A percentile compares a stretch with the other conserved stretches of the same genome.
These are phyloP conservation scores for Cadophora gregata DNA, from an alignment of 2,329 filamentous ascomycete genomes.

Conservation along the genomic window DNA sequence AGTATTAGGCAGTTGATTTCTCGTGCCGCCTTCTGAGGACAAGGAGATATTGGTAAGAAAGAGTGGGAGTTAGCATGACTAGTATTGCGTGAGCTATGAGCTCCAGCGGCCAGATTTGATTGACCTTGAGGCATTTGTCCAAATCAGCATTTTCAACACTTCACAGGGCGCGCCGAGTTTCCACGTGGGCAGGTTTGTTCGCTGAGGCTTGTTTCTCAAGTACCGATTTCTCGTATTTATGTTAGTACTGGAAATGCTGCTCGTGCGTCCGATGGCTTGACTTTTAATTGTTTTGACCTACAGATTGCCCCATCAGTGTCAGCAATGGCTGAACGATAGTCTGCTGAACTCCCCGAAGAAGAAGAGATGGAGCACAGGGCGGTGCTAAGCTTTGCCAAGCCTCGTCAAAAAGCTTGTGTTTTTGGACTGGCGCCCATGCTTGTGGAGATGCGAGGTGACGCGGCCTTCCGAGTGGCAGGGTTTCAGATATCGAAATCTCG, in stretches of 20 bases:
- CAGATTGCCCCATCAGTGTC: neutral
- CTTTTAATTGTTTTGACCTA: neutral
- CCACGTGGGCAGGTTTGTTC: neutral
- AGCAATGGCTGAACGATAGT: conserved; percentile 1
- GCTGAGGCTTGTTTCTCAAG: neutral
- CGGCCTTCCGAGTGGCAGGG: conserved; percentile 17
- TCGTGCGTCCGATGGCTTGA: neutral
- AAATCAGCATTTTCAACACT: neutral
- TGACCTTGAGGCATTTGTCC: neutral
- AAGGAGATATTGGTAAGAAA: neutral
- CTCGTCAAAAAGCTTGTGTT: conserved; percentile 26
- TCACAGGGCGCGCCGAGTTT: neutral
- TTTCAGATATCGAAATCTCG: conserved; percentile 2
- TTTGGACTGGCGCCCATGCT: neutral
- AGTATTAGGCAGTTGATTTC: too few relatives aligned
- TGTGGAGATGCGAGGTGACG: conserved; percentile 8
- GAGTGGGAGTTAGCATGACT: neutral
- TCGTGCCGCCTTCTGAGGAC: neutral
- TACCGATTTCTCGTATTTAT: neutral
- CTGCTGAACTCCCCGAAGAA: neutral
- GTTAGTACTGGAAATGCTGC: neutral
- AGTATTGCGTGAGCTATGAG: neutral
- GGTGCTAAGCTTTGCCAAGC: conserved; percentile 27
- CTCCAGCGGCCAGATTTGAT: neutral
- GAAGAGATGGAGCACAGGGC: neutral